Evolutionary conservation across 805 yeast genomes (phyloP).

Genomic region (Teunomyces tritomae): DNA sequence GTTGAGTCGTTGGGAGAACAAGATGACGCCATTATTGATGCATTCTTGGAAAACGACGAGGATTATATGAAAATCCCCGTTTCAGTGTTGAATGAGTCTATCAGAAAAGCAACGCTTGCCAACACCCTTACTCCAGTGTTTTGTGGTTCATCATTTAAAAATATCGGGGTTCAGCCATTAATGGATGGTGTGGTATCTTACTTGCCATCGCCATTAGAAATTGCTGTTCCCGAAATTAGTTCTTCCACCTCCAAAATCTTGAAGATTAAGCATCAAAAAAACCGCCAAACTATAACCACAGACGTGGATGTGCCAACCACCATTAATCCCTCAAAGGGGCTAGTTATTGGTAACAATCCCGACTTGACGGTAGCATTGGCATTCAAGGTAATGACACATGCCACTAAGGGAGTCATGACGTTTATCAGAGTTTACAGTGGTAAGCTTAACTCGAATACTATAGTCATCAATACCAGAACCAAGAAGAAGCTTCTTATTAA

Average conservation of each 20-base stretch:
- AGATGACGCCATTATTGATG: slow-evolving; percentile 75
- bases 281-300: slow-evolving; percentile 12
- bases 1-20: slow-evolving; percentile 82
- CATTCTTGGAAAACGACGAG: slow-evolving; percentile 68
- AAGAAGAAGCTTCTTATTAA: slow-evolving; percentile 65
- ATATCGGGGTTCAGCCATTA: slow-evolving; percentile 93
- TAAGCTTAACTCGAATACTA: slow-evolving; percentile 56
- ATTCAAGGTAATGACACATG: slow-evolving; percentile 87
- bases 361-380: slow-evolving; percentile 76
- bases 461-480: slow-evolving; percentile 65
- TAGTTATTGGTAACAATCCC: slow-evolving; percentile 54
- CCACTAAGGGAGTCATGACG: slow-evolving; percentile 76
- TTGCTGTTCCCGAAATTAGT: slow-evolving; percentile 52
- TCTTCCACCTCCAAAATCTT: slow-evolving; percentile 14
- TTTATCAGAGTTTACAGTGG: slow-evolving; percentile 91
- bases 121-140: slow-evolving; percentile 70
- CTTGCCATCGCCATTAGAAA: slow-evolving; percentile 79
- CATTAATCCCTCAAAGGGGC: slow-evolving; percentile 44
- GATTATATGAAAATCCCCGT: slow-evolving; percentile 68
- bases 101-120: slow-evolving; percentile 60
- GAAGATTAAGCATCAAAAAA: slow-evolving; percentile 16
- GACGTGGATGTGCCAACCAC: slow-evolving; percentile 26
- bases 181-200: slow-evolving; percentile 77
- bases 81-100: slow-evolving; percentile 51
- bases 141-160: slow-evolving; percentile 90